Percentiles rank a stretch among this genome's conserved stretches.
Evolutionary conservation across 2,329 filamentous ascomycete species (phyloP).

Genomic region (Fusarium abutilonis): DNA sequence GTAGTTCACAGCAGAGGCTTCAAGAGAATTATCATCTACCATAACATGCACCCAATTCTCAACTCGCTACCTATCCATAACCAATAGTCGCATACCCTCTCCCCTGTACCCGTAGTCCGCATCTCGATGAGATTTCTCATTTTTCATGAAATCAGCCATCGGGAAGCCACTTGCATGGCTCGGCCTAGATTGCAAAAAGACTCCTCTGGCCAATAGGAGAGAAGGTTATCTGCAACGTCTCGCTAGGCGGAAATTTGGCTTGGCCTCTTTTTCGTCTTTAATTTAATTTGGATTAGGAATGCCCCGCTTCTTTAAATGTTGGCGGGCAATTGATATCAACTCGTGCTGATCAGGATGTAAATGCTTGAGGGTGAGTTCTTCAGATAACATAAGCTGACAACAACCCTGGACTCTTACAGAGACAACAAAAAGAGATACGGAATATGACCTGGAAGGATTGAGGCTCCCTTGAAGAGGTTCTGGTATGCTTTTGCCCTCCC

Average conservation of each 20-base stretch:
- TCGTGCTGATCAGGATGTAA: not conserved
- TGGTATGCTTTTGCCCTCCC: constrained; percentile 25
- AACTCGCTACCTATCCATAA: too few relatives aligned
- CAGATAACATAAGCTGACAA: too few relatives aligned
- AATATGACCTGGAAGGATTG: not conserved
- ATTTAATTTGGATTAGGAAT: not conserved
- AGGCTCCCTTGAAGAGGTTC: constrained; percentile 3
- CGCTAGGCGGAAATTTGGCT: constrained; percentile 28
- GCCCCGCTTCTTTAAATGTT: constrained; percentile 15
- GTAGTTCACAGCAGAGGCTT: not conserved
- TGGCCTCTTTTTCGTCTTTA: too few relatives aligned
- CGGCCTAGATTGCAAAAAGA: constrained; percentile 16
- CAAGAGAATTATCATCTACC: too few relatives aligned
- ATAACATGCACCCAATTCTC: too few relatives aligned
- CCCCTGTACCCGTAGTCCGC: constrained; percentile 31
- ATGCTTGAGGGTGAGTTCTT: not conserved
- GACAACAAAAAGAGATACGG: not conserved
- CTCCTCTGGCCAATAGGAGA: constrained; percentile 15
- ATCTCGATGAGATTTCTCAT: constrained; percentile 16
- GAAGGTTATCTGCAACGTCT: constrained; percentile 18
- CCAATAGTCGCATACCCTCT: not conserved
- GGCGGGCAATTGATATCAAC: constrained; percentile 8
- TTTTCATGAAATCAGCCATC: constrained; percentile 6
- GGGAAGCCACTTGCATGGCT: constrained; percentile 27
- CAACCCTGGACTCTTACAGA: not conserved